Conservation (phyloP, 2,329 filamentous ascomycete genomes). For the Knufia fluminis region DNA sequence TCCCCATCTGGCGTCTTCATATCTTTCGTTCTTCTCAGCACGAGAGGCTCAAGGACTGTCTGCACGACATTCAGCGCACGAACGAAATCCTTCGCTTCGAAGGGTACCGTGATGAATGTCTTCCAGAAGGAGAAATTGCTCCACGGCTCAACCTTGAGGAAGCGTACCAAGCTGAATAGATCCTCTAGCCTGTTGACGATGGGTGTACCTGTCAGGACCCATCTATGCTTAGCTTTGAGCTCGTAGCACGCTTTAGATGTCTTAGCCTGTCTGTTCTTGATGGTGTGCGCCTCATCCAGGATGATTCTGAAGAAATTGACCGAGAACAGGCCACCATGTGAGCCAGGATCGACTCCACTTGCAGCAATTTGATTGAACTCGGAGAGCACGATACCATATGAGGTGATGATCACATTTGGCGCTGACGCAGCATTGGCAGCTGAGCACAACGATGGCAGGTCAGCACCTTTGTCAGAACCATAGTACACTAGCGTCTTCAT, state of each 20-base stretch:
- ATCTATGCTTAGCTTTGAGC: conserved; percentile 72
- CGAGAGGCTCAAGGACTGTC: conserved; percentile 90
- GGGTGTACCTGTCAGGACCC: conserved; percentile 88
- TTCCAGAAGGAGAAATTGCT: conserved; percentile 99
- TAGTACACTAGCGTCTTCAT: conserved; percentile 87
- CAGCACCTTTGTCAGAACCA: conserved; percentile 69
- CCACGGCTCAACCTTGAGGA: conserved; percentile 92
- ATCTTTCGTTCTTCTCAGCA: conserved; percentile 88
- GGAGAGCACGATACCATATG: conserved; percentile 83
- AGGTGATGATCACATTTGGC: conserved; percentile 87
- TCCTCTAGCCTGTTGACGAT: conserved; percentile 96
- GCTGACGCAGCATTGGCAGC: conserved; percentile 63
- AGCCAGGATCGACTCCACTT: conserved; percentile 55
- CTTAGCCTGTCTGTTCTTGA: conserved; percentile 85
- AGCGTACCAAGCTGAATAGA: conserved; percentile 84
- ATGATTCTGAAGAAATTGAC: conserved; percentile 92
- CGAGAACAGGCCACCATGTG: conserved; percentile 71
- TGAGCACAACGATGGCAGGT: conserved; percentile 71
- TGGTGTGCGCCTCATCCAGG: conserved; percentile 87
- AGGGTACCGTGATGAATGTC: conserved; percentile 95
- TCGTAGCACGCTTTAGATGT: conserved; percentile 94
- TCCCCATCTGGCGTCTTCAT: conserved; percentile 91
- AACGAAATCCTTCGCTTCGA: conserved; percentile 90
- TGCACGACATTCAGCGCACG: conserved; percentile 93
- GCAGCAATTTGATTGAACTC: conserved; percentile 70